Conservation (phyloP, 2,329 filamentous ascomycete species). For the Rhynchosporium agropyri region DNA sequence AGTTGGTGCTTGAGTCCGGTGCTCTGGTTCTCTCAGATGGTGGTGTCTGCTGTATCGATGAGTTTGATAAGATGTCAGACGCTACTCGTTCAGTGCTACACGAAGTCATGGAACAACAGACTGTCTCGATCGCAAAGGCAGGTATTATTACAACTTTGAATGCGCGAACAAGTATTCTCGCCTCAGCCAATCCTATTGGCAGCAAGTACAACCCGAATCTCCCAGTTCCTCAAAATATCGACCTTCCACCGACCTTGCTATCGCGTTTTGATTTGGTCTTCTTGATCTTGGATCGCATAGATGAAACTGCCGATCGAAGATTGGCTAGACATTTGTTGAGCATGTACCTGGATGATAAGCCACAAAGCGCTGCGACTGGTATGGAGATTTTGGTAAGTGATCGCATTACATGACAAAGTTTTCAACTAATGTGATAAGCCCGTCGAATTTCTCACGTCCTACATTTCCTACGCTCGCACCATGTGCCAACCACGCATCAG, state of each 20-base stretch:
- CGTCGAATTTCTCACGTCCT: constrained; percentile 92
- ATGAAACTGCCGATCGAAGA: constrained; percentile 85
- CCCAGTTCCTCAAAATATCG: constrained; percentile 96
- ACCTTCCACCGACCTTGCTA: constrained; percentile 89
- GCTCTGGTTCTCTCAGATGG: constrained; percentile 74
- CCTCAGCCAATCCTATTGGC: constrained; percentile 96
- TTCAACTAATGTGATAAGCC: constrained; percentile 56
- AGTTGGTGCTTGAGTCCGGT: constrained; percentile 74
- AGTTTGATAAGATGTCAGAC: constrained; percentile 81
- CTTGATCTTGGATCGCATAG: constrained; percentile 89
- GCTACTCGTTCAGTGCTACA: constrained; percentile 73
- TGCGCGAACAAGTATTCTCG: constrained; percentile 91
- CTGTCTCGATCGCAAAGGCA: constrained; percentile 76
- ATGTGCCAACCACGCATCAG: constrained; percentile 84
- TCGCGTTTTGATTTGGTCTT: constrained; percentile 98
- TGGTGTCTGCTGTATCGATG: constrained; percentile 77
- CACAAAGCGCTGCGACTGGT: constrained; percentile 74
- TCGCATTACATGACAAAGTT: constrained; percentile 13
- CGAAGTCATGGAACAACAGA: constrained; percentile 83
- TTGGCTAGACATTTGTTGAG: constrained; percentile 90
- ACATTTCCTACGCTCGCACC: constrained; percentile 93
- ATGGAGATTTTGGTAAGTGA: constrained; percentile 78
- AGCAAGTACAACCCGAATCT: constrained; percentile 97
- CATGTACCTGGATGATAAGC: constrained; percentile 95
- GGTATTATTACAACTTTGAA: constrained; percentile 88